Evolutionary conservation across 2,329 filamentous ascomycete genomes (phyloP).

Genomic region (Trichoderma breve): DNA sequence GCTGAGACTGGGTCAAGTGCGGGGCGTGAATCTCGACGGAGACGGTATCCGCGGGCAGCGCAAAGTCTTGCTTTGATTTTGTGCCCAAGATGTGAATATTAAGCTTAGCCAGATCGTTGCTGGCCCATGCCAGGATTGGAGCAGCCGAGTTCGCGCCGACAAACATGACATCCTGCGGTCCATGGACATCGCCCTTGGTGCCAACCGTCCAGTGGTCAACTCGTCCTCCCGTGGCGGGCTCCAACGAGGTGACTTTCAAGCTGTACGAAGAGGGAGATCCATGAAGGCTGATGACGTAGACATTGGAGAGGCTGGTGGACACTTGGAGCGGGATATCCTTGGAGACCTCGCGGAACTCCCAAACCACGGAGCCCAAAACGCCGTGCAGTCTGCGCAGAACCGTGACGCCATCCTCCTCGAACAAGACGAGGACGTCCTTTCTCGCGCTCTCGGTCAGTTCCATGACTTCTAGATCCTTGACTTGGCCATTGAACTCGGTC

Average conservation of each 20-base stretch:
- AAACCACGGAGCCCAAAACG: conserved; percentile 68
- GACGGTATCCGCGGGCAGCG: conserved; percentile 47
- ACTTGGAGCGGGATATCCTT: conserved; percentile 72
- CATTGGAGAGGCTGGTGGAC: conserved; percentile 65
- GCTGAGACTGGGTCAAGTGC: conserved; percentile 64
- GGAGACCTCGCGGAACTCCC: conserved; percentile 71
- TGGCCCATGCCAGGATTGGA: conserved; percentile 74
- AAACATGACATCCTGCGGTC: conserved; percentile 64
- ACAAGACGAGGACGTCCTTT: conserved; percentile 72
- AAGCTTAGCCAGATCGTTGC: conserved; percentile 59
- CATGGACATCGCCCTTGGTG: conserved; percentile 70
- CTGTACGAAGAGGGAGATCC: conserved; percentile 67
- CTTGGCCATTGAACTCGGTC: conserved; percentile 54
- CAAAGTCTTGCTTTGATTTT: conserved; percentile 55
- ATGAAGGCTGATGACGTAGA: conserved; percentile 78
- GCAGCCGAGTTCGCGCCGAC: conserved; percentile 74
- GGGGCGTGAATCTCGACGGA: conserved; percentile 70
- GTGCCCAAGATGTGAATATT: conserved; percentile 69
- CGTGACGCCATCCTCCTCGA: conserved; percentile 55
- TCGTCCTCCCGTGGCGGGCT: conserved; percentile 69
- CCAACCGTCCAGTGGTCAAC: conserved; percentile 68
- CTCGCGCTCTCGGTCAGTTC: conserved; percentile 62
- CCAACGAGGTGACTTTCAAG: conserved; percentile 72
- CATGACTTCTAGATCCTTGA: conserved; percentile 74
- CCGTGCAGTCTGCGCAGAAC: conserved; percentile 72